phyloP scores from a whole-genome alignment of 1,284 basidiomycete genomes.

The Irpex sp. region DNA sequence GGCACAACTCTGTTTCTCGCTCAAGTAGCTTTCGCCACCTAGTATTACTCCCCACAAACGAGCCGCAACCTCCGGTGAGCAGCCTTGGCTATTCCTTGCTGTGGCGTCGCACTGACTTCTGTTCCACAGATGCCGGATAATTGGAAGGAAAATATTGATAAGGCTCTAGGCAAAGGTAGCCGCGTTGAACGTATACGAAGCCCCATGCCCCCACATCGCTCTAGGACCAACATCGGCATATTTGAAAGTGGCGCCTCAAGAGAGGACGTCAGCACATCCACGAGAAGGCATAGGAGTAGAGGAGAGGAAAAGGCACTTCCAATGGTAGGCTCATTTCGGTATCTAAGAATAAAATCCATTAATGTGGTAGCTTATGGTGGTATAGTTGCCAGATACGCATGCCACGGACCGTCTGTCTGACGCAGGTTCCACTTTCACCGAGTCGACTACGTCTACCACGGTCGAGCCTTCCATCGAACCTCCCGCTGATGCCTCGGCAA shows the following conservation, averaged over 20 bases:
- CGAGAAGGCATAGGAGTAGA: background rate
- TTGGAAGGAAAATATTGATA: slow-evolving; percentile 45
- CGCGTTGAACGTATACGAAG: slow-evolving; percentile 16
- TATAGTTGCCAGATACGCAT: slow-evolving; percentile 4
- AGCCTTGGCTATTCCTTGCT: slow-evolving; percentile 1
- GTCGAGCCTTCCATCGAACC: slow-evolving; percentile 4
- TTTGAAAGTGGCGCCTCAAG: background rate
- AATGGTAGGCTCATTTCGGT: slow-evolving; percentile 7
- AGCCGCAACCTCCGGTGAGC: slow-evolving; percentile 40
- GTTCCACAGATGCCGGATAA: slow-evolving; percentile 45
- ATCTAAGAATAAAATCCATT: background rate
- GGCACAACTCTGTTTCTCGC: slow-evolving; percentile 31
- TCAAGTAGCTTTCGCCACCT: slow-evolving; percentile 24
- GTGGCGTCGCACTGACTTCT: slow-evolving; percentile 5
- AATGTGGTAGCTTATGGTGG: background rate
- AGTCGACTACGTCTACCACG: slow-evolving; percentile 6
- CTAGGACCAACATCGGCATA: background rate
- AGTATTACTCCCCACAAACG: slow-evolving; percentile 22
- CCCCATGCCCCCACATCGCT: slow-evolving; percentile 8
- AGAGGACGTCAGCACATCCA: background rate
- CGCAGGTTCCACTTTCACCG: slow-evolving; percentile 5
- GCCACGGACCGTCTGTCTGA: slow-evolving; percentile 7
- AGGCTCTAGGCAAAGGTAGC: slow-evolving; percentile 30
- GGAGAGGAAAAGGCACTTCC: slow-evolving; percentile 10
- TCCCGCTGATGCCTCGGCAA: background rate